phyloP scores from a whole-genome alignment of 192 early-diverging fungal genomes.

The Diversispora eburnea region DNA sequence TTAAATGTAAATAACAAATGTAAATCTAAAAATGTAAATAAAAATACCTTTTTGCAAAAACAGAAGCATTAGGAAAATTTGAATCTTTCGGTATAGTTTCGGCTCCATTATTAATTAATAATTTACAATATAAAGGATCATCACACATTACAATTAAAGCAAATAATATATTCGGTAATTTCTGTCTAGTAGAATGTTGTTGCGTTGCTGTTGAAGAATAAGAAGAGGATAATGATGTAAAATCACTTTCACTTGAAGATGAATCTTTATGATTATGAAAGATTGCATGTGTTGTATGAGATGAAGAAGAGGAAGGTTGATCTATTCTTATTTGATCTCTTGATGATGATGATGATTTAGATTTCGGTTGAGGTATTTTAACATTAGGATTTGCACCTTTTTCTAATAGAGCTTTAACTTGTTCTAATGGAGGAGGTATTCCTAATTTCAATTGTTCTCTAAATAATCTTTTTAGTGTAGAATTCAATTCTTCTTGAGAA shows the following conservation, averaged over 20 bases:
- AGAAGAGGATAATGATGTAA: neutral
- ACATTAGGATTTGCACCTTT: conserved; percentile 1
- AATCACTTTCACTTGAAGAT: neutral
- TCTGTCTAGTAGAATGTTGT: neutral
- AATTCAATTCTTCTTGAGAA: conserved; percentile 8
- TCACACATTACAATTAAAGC: neutral
- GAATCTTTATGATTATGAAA: neutral
- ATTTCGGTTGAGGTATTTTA: neutral
- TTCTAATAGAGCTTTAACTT: neutral
- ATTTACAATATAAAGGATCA: neutral
- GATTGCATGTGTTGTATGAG: neutral
- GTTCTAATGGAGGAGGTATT: neutral
- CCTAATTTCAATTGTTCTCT: neutral
- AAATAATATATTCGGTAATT: conserved; percentile 2
- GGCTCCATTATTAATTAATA: neutral
- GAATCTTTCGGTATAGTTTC: neutral
- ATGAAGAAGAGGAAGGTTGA: neutral
- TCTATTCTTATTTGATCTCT: neutral
- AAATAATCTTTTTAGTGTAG: neutral
- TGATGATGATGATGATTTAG: neutral
- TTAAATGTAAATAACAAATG: too few relatives aligned
- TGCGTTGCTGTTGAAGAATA: too few relatives aligned
- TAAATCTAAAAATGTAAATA: too few relatives aligned
- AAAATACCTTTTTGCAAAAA: neutral
- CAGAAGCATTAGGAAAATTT: neutral